Percentiles rank a stretch among this genome's conserved stretches.
phyloP scores from a whole-genome alignment of 495 filamentous ascomycete species.

The Penicillium desertorum region DNA sequence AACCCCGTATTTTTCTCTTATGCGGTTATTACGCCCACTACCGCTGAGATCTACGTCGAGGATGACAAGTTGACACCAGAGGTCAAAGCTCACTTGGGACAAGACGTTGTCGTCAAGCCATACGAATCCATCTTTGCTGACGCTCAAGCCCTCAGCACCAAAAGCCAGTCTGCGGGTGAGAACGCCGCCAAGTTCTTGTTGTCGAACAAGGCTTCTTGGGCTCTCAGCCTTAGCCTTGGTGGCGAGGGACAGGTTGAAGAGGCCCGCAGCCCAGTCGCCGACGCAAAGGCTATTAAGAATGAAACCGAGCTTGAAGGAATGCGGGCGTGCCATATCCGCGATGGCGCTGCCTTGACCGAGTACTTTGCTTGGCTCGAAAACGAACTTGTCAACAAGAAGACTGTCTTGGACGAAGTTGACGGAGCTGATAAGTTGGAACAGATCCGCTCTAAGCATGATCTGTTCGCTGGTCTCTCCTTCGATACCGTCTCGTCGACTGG shows the following conservation, averaged over 20 bases:
- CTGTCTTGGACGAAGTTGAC: constrained; percentile 79
- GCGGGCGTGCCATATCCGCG: constrained; percentile 89
- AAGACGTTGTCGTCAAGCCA: constrained; percentile 74
- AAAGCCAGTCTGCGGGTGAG: constrained; percentile 38
- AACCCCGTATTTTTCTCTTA: constrained; percentile 99
- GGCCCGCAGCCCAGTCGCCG: constrained; percentile 80
- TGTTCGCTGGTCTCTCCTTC: constrained; percentile 91
- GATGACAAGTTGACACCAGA: constrained; percentile 70
- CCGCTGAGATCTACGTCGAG: constrained; percentile 83
- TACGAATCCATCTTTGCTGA: constrained; percentile 85
- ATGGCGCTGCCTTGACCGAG: constrained; percentile 87
- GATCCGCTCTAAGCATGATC: constrained; percentile 73
- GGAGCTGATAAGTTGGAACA: constrained; percentile 88
- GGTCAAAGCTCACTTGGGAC: constrained; percentile 66
- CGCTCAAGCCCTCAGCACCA: constrained; percentile 56
- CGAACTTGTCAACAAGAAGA: constrained; percentile 71
- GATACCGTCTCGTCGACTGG: constrained; percentile 95
- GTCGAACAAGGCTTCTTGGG: constrained; percentile 92
- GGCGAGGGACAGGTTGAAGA: constrained; percentile 89
- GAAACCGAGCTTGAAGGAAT: constrained; percentile 88
- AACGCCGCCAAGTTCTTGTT: constrained; percentile 69
- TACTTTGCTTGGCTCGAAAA: constrained; percentile 98
- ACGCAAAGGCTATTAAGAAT: constrained; percentile 98
- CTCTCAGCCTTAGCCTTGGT: constrained; percentile 79
- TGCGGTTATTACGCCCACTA: constrained; percentile 78